phyloP scores from a whole-genome alignment of 2,329 filamentous ascomycete genomes.

The Lasiodiplodia hormozganensis region DNA sequence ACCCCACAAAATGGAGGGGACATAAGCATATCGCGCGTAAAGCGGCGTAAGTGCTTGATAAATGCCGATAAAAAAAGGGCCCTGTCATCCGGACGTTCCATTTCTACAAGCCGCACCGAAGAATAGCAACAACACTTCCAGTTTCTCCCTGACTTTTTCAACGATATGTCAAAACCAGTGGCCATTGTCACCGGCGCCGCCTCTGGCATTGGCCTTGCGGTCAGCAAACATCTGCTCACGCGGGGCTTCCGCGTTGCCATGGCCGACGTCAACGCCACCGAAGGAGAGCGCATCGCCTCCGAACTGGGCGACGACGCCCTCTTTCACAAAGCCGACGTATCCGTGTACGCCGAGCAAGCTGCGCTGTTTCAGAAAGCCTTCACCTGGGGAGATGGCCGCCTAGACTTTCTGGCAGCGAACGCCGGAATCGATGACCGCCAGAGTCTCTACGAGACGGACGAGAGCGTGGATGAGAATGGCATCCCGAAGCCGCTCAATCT shows the following conservation, averaged over 20 bases:
- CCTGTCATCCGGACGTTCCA: too few species aligned
- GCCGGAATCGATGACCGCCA: constrained; percentile 48
- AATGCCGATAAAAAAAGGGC: too few species aligned
- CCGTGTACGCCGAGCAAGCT: constrained; percentile 48
- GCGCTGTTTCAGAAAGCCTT: constrained; percentile 49
- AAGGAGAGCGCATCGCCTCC: constrained; percentile 53
- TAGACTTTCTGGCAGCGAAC: constrained; percentile 54
- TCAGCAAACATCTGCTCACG: constrained; percentile 50
- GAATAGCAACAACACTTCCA: too few species aligned
- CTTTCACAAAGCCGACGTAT: constrained; percentile 50
- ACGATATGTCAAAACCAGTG: constrained; percentile 47
- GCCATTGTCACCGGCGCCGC: constrained; percentile 55
- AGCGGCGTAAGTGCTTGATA: too few species aligned
- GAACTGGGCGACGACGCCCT: constrained; percentile 34
- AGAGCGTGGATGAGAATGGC: constrained; percentile 38
- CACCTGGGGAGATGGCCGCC: constrained; percentile 50
- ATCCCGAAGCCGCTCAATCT: constrained; percentile 40
- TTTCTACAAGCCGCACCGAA: too few species aligned
- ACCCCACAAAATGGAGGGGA: too few species aligned
- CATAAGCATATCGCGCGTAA: too few species aligned
- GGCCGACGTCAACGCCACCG: constrained; percentile 54
- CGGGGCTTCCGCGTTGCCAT: constrained; percentile 51
- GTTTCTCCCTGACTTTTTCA: background rate
- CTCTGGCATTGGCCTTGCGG: constrained; percentile 53
- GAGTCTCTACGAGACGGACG: constrained; percentile 43